phyloP scores from a whole-genome alignment of 2,329 filamentous ascomycete species.

The Epichloe coenophiala region DNA sequence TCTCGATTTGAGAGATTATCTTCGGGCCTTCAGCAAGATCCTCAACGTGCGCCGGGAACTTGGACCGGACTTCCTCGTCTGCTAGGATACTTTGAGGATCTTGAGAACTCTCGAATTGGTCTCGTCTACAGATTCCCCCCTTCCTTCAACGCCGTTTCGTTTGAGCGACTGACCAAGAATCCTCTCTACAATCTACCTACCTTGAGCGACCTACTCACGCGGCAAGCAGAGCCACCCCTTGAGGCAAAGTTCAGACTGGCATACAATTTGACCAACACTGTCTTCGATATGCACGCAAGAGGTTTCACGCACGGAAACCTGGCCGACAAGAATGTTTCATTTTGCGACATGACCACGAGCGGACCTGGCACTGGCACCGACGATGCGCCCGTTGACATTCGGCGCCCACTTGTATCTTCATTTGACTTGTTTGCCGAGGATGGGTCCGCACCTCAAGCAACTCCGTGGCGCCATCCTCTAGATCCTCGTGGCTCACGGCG shows the following conservation, averaged over 20 bases:
- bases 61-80: constrained; percentile 50
- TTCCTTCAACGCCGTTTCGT: constrained; percentile 44
- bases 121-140: constrained; percentile 63
- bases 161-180: constrained; percentile 36
- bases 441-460: constrained; percentile 6
- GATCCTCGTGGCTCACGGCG: constrained; percentile 38
- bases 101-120: constrained; percentile 54
- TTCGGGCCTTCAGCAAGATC: constrained; percentile 40
- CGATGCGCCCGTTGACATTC: constrained; percentile 43
- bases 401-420: constrained; percentile 56
- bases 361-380: constrained; percentile 27
- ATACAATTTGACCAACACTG: constrained; percentile 55
- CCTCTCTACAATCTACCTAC: constrained; percentile 39
- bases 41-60: constrained; percentile 36
- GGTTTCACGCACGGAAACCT: constrained; percentile 61
- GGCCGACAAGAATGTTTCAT: constrained; percentile 52
- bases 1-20: constrained; percentile 51
- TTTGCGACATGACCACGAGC: constrained; percentile 36
- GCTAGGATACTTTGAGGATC: constrained; percentile 62
- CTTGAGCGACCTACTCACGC: constrained; percentile 37
- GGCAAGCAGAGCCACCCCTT: constrained; percentile 47
- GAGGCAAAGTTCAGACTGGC: constrained; percentile 68
- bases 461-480: constrained; percentile 46
- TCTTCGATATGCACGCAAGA: constrained; percentile 59
- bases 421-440: constrained; percentile 54